Conservation (phyloP, 2,329 filamentous ascomycete species). For the Penicillium rolfsii region DNA sequence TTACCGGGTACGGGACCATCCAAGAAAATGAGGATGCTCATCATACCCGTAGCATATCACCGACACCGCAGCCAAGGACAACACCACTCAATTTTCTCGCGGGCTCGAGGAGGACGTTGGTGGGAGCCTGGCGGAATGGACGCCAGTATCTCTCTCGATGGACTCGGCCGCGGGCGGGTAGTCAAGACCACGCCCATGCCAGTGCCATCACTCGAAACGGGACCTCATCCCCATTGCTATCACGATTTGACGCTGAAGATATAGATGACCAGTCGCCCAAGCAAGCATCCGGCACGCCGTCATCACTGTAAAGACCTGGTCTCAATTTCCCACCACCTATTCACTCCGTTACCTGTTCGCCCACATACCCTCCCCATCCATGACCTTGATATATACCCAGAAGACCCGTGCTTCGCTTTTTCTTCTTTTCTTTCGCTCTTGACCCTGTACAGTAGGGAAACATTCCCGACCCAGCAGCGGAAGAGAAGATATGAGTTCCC, state of each 20-base stretch:
- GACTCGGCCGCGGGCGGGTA: constrained; percentile 28
- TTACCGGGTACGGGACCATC: constrained; percentile 34
- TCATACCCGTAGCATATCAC: not conserved
- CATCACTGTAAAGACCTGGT: constrained; percentile 12
- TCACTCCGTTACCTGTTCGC: not conserved
- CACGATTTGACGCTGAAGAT: constrained; percentile 11
- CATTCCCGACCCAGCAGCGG: not conserved
- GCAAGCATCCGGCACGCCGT: not conserved
- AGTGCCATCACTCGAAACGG: constrained; percentile 4
- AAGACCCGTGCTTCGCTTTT: not conserved
- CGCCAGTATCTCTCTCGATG: constrained; percentile 31
- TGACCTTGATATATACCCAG: not conserved
- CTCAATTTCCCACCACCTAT: not conserved
- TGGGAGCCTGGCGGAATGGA: constrained; percentile 32
- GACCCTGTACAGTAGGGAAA: constrained; percentile 24
- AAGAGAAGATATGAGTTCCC: not conserved
- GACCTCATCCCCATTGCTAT: constrained; percentile 22
- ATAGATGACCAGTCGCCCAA: not conserved
- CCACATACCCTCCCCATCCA: not conserved
- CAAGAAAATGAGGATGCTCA: constrained; percentile 25
- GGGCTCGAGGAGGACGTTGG: constrained; percentile 33
- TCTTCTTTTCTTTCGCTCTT: not conserved
- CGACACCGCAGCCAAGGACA: constrained; percentile 4
- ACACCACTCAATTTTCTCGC: constrained; percentile 26
- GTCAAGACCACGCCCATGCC: constrained; percentile 7